Evolutionary conservation across 305 asterid genomes (phyloP).

Genomic region (Fraxinus greggii): DNA sequence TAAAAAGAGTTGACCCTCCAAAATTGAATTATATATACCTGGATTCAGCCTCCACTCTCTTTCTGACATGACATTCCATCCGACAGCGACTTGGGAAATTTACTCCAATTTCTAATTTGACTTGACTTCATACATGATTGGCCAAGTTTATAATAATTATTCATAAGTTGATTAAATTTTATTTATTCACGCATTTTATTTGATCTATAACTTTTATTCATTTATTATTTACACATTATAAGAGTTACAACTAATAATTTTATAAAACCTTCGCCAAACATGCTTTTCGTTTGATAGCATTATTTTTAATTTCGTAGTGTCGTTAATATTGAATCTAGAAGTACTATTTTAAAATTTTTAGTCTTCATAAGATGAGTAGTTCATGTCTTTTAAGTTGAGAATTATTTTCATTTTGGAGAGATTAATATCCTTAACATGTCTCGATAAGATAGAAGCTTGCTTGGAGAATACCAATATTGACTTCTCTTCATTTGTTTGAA

Average conservation of each 20-base stretch:
- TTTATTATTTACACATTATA: neutral
- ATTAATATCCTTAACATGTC: neutral
- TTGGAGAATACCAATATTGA: neutral
- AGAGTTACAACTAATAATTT: neutral
- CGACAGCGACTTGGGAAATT: neutral
- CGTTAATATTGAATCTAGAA: neutral
- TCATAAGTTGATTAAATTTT: neutral
- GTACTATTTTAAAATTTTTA: neutral
- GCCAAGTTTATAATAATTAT: neutral
- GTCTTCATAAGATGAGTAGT: neutral
- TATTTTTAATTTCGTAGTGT: neutral
- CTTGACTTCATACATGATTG: neutral
- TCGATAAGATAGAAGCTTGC: neutral
- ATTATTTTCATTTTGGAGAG: neutral
- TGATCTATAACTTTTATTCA: neutral
- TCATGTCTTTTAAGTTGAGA: neutral
- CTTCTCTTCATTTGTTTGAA: neutral
- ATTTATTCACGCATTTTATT: too few species aligned
- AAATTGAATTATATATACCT: neutral
- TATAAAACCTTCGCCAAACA: neutral
- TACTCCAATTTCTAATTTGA: neutral
- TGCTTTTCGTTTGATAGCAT: neutral
- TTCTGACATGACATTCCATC: conserved; percentile 2
- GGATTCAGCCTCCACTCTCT: neutral
- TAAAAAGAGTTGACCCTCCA: neutral